Percentiles rank a stretch among this genome's conserved stretches.
These are phyloP conservation scores for Salix caprea DNA, from an alignment of 345 rosid genomes.

Conservation along the genomic window DNA sequence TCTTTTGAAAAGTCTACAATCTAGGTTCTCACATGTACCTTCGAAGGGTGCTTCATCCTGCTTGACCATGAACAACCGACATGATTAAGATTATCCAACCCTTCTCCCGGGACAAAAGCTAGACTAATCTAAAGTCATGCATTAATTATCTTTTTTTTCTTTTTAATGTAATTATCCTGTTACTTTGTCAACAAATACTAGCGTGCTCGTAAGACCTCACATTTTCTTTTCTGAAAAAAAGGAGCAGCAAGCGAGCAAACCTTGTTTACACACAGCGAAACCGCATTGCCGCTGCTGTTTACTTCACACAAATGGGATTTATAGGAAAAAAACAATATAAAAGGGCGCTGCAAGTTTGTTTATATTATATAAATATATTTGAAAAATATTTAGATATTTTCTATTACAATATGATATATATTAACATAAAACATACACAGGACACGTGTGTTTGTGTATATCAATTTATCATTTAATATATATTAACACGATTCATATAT, in stretches of 20 bases:
- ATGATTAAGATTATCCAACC: neutral
- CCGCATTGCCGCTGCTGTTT: neutral
- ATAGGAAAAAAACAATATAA: neutral
- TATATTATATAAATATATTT: too few species aligned
- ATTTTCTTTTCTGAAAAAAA: neutral
- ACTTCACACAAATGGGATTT: neutral
- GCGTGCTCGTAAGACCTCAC: neutral
- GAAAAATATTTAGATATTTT: too few species aligned
- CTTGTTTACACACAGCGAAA: neutral
- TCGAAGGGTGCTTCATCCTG: neutral
- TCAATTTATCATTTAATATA: too few species aligned
- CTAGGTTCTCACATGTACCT: neutral
- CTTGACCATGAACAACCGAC: neutral
- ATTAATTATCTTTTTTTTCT: neutral
- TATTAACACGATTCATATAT: too few species aligned
- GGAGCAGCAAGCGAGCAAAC: neutral
- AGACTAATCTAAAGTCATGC: neutral
- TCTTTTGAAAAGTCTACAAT: slow-evolving; percentile 1
- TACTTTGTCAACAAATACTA: neutral
- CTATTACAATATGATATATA: too few species aligned
- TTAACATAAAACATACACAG: too few species aligned
- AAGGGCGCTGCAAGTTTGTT: too few species aligned
- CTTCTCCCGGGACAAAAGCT: neutral
- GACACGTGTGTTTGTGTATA: too few species aligned
- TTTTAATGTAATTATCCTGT: neutral